Evolutionary conservation across 208 protist genomes (phyloP).

Genomic region (Leishmania arabica): DNA sequence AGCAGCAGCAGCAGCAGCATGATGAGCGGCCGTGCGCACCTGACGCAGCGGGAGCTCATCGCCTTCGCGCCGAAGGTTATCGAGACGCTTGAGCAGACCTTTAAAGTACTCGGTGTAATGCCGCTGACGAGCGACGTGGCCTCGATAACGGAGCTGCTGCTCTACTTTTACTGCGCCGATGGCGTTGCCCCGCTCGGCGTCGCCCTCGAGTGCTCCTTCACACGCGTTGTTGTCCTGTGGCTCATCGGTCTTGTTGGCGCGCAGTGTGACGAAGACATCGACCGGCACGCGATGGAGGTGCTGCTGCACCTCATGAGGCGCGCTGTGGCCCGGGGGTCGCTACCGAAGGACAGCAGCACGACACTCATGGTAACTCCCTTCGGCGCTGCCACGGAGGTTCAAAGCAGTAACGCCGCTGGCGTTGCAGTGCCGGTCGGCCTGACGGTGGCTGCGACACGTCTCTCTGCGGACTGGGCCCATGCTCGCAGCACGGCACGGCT

Average conservation of each 20-base stretch:
- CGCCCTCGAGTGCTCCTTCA: conserved; percentile 44
- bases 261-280: conserved; percentile 68
- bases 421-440: conserved; percentile 9
- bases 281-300: conserved; percentile 64
- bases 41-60: conserved; percentile 39
- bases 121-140: conserved; percentile 65
- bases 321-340: conserved; percentile 32
- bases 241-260: conserved; percentile 41
- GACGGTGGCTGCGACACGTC: background rate
- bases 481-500: background rate
- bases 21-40: conserved; percentile 18
- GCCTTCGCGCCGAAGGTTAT: conserved; percentile 39
- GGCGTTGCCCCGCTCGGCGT: conserved; percentile 13
- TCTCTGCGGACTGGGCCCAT: conserved; percentile 11
- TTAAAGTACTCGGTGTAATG: conserved; percentile 43
- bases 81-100: conserved; percentile 54
- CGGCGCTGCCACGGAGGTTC: conserved; percentile 20
- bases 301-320: conserved; percentile 52
- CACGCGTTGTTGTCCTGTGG: conserved; percentile 63
- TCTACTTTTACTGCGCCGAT: conserved; percentile 44
- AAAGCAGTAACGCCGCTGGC: conserved; percentile 15
- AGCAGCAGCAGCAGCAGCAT: background rate
- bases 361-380: conserved; percentile 22
- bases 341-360: conserved; percentile 39
- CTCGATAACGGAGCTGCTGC: conserved; percentile 67